Base-by-base conservation (phyloP, 352 stramenopile species). In the Phytophthora sansomeana region DNA sequence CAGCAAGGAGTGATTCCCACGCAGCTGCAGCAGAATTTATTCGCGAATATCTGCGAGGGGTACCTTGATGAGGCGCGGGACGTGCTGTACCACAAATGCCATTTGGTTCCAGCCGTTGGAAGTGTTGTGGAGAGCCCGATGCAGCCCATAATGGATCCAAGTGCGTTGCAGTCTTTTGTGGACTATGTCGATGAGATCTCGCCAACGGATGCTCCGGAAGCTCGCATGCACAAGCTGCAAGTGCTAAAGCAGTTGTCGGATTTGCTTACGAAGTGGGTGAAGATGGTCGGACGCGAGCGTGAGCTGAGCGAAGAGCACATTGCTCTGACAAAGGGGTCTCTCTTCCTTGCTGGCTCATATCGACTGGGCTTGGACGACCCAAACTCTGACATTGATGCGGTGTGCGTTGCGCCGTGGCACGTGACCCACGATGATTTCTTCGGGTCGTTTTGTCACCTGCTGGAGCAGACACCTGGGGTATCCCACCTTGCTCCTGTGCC, bases 401-500 rank as follows among this genome's bases (percentile, higher is more conserved):
- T 97, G 14, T 94, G 85, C 52, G 80, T 97, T 1, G 83, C 81
- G 11, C 89, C 90, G 11, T 91, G 76, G 49, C 85, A 97, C 44
- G 83, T 97, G 17, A 92, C 87, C 0, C 80, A 90, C 8, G 81
- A 92, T 38, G 88, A 96, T 47, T 97, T 97, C 55, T 97, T 97
- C 48, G 66, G 74, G 14, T 92, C 80, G 19, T 95, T 96, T 51
- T 85, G 77, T 67, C 53, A 67, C 21, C 33, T 89, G 66, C 62
- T 96, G 73, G 71, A 87, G 77, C 74, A 85, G 47, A 75, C 89
- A 62, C 56, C 63, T 9, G 77, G 81, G 10, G 87, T 96, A 1
- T 84, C 81, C n/a, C 75, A 90, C n/a, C 64, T 97, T 16, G 81
- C 82, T 5, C 83, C 89, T 6, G 84, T 97, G 42, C 83, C 85